Evolutionary conservation across 441 rosid species (phyloP), one percentile per base, ranked within the genome.

Genomic region (Pelargonium fulgidum): DNA sequence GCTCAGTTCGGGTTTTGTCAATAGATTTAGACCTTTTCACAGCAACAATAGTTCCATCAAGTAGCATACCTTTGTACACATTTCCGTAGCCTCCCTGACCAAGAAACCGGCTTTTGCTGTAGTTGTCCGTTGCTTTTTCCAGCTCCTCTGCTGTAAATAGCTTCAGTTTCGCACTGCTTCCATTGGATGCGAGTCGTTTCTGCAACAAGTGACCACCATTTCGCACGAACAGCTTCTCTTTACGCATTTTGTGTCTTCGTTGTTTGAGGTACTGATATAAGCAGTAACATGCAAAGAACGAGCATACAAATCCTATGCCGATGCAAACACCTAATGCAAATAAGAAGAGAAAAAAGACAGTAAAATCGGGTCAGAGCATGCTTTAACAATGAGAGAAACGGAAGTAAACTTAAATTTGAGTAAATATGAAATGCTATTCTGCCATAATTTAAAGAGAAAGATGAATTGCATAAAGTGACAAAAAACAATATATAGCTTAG

Each of bases 71-170:
- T 50, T 50, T 50, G 58, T 50, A 50, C 17, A 50, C 58, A 50
- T 50, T 50, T 14, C 58, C 58, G 20, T 52, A 63, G 20, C 66
- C 66, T 63, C 44, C 66, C 19, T 41, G 66, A 63, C 44, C 66
- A 29, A 29, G 66, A 14, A 63, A 63, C 59, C 59, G 8, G 59
- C 59, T 52, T n/a, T 52, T 52, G 59, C 20, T 52, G 20, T 52
- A 52, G 22, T 52, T 52, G 20, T 52, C 20, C 17, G 59, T 52
- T n/a, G 59, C 59, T 16, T 14, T 52, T 17, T 52, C 19, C 1
- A 52, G 59, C 59, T 52, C 20, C 59, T 52, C 59, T 14, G 59
- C 19, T 52, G 59, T n/a, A 14, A 52, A 52, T n/a, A 52, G 59
- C 17, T 52, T 52, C 7, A 52, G 22, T 16, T n/a, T 52, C 0